Evolutionary conservation across 352 stramenopile genomes (phyloP).

Genomic region (Phytophthora kernoviae): DNA sequence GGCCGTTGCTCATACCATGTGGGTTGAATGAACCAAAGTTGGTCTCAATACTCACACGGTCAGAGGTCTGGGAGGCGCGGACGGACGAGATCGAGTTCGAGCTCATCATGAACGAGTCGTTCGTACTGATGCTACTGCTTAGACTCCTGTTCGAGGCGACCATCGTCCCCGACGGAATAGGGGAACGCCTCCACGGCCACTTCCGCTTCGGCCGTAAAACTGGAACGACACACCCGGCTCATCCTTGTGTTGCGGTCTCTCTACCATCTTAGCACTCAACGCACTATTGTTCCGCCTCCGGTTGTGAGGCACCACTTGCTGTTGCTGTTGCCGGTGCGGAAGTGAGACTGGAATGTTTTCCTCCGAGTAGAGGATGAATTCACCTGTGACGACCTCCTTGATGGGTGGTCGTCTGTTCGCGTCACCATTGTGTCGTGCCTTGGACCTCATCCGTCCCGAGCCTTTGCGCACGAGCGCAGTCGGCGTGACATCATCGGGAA

Average conservation of each 20-base stretch:
- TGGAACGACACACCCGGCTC: constrained; percentile 61
- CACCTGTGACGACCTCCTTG: constrained; percentile 33
- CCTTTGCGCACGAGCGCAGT: constrained; percentile 60
- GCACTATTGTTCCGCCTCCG: constrained; percentile 19
- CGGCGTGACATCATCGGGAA: constrained; percentile 5
- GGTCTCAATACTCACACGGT: constrained; percentile 77
- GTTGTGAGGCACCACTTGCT: constrained; percentile 23
- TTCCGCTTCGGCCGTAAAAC: constrained; percentile 62
- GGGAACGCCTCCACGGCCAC: constrained; percentile 11
- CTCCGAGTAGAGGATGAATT: constrained; percentile 45
- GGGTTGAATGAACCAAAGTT: constrained; percentile 77
- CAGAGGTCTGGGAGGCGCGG: constrained; percentile 48
- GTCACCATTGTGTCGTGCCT: constrained; percentile 24
- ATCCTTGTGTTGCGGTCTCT: constrained; percentile 26
- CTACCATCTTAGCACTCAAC: constrained; percentile 16
- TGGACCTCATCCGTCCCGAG: constrained; percentile 56
- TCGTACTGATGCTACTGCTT: constrained; percentile 44
- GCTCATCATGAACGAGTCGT: constrained; percentile 60
- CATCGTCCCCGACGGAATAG: constrained; percentile 4
- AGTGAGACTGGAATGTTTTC: constrained; percentile 32
- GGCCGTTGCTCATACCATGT: constrained; percentile 13
- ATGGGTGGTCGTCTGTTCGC: constrained; percentile 26
- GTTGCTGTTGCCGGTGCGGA: constrained; percentile 26
- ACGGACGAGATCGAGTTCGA: constrained; percentile 52
- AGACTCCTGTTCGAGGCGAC: constrained; percentile 28